phyloP scores from a whole-genome alignment of 75 land plant species.

The Sequoiadendron giganteum region DNA sequence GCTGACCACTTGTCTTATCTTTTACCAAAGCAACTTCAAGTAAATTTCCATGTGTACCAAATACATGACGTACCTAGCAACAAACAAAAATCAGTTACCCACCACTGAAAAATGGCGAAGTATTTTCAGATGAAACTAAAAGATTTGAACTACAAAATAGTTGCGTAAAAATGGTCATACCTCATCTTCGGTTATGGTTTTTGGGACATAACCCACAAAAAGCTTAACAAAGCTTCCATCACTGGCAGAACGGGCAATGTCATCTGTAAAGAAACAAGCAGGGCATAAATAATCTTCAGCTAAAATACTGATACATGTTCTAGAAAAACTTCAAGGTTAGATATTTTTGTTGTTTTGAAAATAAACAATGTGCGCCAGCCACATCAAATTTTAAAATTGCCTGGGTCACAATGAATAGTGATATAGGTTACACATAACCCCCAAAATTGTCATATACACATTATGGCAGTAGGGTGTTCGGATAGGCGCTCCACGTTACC shows the following conservation, averaged over 20 bases:
- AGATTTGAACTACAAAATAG: background rate
- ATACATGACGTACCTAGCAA: slow-evolving; percentile 82
- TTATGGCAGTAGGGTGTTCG: too few relatives aligned
- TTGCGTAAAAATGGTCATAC: background rate
- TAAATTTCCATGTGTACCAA: slow-evolving; percentile 85
- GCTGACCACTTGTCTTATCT: slow-evolving; percentile 88
- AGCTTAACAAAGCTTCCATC: slow-evolving; percentile 22
- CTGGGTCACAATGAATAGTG: too few relatives aligned
- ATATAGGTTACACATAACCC: too few relatives aligned
- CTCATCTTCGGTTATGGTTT: slow-evolving; percentile 16
- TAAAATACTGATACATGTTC: too few relatives aligned
- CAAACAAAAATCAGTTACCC: background rate
- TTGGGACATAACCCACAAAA: slow-evolving; percentile 20
- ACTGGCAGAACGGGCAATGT: slow-evolving; percentile 16
- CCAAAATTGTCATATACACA: too few relatives aligned
- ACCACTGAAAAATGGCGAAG: background rate
- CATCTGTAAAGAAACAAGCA: background rate
- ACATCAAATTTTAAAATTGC: too few relatives aligned
- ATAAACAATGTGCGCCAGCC: too few relatives aligned
- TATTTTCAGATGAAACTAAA: background rate
- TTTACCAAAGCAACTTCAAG: slow-evolving; percentile 89
- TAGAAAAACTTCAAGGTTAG: too few relatives aligned
- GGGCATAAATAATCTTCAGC: too few relatives aligned
- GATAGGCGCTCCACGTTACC: too few relatives aligned
- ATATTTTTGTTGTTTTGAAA: too few relatives aligned